These are phyloP conservation scores for Colletotrichum zoysiae DNA, from an alignment of 2,329 filamentous ascomycete species.

Conservation along the genomic window DNA sequence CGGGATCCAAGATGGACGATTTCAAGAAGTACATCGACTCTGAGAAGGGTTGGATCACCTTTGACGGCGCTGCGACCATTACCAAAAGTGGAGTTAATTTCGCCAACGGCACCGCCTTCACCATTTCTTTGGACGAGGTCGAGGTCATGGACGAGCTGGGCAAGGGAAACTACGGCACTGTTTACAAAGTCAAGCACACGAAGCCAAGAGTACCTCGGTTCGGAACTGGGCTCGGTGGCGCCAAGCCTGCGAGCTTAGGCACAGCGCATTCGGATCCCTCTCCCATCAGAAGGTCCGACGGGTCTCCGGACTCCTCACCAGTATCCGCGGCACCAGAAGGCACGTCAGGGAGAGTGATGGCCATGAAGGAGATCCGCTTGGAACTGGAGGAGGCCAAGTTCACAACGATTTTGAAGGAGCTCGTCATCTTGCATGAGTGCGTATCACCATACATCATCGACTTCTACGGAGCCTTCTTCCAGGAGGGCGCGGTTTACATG, in stretches of 20 bases:
- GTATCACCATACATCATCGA: constrained; percentile 97
- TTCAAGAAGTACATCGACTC: constrained; percentile 88
- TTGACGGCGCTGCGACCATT: constrained; percentile 92
- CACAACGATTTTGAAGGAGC: constrained; percentile 95
- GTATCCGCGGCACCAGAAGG: constrained; percentile 48
- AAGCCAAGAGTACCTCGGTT: constrained; percentile 71
- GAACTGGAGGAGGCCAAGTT: constrained; percentile 98
- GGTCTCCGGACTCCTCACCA: constrained; percentile 47
- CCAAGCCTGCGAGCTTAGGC: constrained; percentile 57
- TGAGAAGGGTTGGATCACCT: constrained; percentile 90
- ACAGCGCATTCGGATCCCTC: constrained; percentile 54
- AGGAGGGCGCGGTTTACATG: constrained; percentile 98
- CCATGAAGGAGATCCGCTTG: constrained; percentile 98
- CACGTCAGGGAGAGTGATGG: constrained; percentile 87
- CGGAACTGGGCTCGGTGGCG: constrained; percentile 67
- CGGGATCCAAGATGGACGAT: constrained; percentile 66
- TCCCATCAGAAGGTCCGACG: constrained; percentile 48
- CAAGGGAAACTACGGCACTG: constrained; percentile 98
- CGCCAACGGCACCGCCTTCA: constrained; percentile 88
- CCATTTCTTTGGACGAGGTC: constrained; percentile 94
- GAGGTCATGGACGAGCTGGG: constrained; percentile 93
- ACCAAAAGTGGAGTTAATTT: constrained; percentile 94
- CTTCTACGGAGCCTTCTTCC: constrained; percentile 98
- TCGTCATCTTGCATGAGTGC: constrained; percentile 95
- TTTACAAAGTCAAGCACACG: constrained; percentile 94